Conservation (phyloP, 768 basidiomycete genomes). For the Lactarius sp. region DNA sequence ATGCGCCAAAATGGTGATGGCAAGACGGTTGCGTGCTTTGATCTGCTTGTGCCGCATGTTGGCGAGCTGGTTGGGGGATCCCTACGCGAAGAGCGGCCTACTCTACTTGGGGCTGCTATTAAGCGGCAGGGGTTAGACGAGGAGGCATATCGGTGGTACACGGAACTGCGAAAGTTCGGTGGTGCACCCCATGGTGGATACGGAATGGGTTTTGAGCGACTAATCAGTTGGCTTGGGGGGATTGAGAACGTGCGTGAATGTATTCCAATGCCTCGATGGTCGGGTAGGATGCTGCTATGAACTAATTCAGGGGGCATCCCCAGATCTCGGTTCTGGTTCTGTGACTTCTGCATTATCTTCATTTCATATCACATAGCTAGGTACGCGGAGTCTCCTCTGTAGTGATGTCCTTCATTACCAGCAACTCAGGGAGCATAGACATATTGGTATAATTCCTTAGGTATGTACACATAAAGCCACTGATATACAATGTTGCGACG, state of each 20-base stretch:
- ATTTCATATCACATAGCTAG: not conserved
- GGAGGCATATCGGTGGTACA: slow-evolving; percentile 60
- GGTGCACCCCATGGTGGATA: slow-evolving; percentile 92
- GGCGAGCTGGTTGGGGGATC: slow-evolving; percentile 94
- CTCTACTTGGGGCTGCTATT: slow-evolving; percentile 50
- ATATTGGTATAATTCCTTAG: slow-evolving; percentile 18
- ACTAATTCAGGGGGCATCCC: not conserved
- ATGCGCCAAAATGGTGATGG: slow-evolving; percentile 67
- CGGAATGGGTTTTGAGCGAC: slow-evolving; percentile 91
- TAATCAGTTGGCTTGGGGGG: slow-evolving; percentile 83
- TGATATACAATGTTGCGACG: slow-evolving; percentile 11
- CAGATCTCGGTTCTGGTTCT: not conserved
- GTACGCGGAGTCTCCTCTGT: not conserved
- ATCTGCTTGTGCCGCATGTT: slow-evolving; percentile 80
- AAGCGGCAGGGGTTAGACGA: slow-evolving; percentile 40
- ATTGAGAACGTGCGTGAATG: slow-evolving; percentile 91
- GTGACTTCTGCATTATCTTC: not conserved
- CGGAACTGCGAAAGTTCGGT: slow-evolving; percentile 78
- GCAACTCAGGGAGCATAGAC: slow-evolving; percentile 1
- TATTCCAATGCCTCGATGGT: slow-evolving; percentile 88
- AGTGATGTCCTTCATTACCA: not conserved
- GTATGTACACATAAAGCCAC: slow-evolving; percentile 13
- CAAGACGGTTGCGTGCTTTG: slow-evolving; percentile 87
- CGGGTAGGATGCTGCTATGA: slow-evolving; percentile 68
- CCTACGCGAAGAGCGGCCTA: slow-evolving; percentile 71